These are phyloP conservation scores for Tuber umbilicatum DNA, from an alignment of 495 filamentous ascomycete species.

Conservation along the genomic window DNA sequence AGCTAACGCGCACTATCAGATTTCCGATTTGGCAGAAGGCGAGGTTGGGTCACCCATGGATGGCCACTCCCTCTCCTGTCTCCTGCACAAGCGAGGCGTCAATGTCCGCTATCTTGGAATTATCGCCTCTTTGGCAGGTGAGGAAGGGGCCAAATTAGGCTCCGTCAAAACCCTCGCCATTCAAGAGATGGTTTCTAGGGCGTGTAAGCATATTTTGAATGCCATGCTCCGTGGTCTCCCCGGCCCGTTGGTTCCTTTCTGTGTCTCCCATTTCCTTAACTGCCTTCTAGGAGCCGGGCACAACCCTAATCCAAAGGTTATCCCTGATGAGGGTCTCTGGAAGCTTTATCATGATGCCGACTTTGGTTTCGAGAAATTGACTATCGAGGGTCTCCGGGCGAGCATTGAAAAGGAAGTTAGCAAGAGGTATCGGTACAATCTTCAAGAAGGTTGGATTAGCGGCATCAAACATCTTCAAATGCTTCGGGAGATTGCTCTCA, in stretches of 20 bases:
- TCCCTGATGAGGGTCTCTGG: slow-evolving; percentile 67
- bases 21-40: slow-evolving; percentile 79
- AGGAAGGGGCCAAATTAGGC: slow-evolving; percentile 62
- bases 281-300: slow-evolving; percentile 75
- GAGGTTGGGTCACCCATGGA: slow-evolving; percentile 98
- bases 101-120: slow-evolving; percentile 93
- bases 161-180: slow-evolving; percentile 68
- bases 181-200: slow-evolving; percentile 89
- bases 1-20: slow-evolving; percentile 43
- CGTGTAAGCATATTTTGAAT: slow-evolving; percentile 87
- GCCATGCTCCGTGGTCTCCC: slow-evolving; percentile 75
- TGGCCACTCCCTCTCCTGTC: slow-evolving; percentile 75
- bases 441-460: slow-evolving; percentile 60
- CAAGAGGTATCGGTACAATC: slow-evolving; percentile 67
- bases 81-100: slow-evolving; percentile 95
- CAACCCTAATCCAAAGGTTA: slow-evolving; percentile 67
- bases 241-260: slow-evolving; percentile 63
- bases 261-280: slow-evolving; percentile 84
- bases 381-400: slow-evolving; percentile 60
- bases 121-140: slow-evolving; percentile 61
- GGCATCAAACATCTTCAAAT: slow-evolving; percentile 69
- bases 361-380: slow-evolving; percentile 68
- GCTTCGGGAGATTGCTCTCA: slow-evolving; percentile 80
- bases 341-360: slow-evolving; percentile 76
- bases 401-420: slow-evolving; percentile 67